These are phyloP conservation scores for Trichopus zeylanicus DNA, from an alignment of 116 monocot species.

Conservation along the genomic window DNA sequence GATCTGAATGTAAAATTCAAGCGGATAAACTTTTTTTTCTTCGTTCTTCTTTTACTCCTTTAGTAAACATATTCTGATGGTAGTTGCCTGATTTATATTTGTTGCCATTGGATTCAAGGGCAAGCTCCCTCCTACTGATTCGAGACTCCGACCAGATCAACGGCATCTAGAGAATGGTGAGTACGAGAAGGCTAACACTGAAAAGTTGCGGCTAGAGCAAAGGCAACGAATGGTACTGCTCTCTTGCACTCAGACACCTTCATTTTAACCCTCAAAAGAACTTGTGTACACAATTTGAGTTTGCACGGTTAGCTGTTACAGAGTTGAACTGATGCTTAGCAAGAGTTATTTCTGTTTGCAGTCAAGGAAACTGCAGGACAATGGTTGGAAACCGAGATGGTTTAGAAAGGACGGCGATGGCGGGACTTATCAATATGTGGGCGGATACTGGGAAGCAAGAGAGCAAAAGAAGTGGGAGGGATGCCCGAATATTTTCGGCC, in stretches of 20 bases:
- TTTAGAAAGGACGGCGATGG: slow-evolving; percentile 13
- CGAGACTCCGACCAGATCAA: slow-evolving; percentile 57
- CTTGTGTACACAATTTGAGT: background rate
- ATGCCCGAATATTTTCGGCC: slow-evolving; percentile 36
- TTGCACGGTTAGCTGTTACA: background rate
- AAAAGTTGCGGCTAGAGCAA: slow-evolving; percentile 41
- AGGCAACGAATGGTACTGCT: slow-evolving; percentile 28
- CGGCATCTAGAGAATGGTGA: slow-evolving; percentile 53
- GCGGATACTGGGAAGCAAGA: slow-evolving; percentile 51
- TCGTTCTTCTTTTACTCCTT: background rate
- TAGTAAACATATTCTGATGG: background rate
- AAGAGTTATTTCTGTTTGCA: background rate
- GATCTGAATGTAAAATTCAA: slow-evolving; percentile 11
- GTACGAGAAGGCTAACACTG: slow-evolving; percentile 45
- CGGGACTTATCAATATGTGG: slow-evolving; percentile 16
- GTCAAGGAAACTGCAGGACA: slow-evolving; percentile 35
- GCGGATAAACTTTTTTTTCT: background rate
- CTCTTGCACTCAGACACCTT: background rate
- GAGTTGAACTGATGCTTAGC: background rate
- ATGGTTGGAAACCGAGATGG: slow-evolving; percentile 39
- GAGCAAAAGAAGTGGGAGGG: slow-evolving; percentile 25
- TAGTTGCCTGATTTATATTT: background rate
- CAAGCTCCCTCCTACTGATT: slow-evolving; percentile 57
- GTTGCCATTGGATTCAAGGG: slow-evolving; percentile 22
- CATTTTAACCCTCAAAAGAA: background rate